phyloP scores from a whole-genome alignment of 495 filamentous ascomycete genomes.

The Penicillium steckii region DNA sequence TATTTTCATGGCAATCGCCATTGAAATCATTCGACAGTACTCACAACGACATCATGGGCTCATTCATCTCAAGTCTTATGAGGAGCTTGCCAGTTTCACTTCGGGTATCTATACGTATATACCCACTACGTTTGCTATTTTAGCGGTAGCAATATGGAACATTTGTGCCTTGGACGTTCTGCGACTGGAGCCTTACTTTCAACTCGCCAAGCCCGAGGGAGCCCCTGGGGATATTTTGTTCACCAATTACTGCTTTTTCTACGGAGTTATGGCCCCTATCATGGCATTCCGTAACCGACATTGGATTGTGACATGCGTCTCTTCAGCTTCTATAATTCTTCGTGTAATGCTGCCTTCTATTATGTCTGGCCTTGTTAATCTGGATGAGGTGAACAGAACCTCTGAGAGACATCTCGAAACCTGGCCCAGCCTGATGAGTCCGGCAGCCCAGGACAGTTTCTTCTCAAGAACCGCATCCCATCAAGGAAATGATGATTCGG shows the following conservation, averaged over 20 bases:
- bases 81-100: constrained; percentile 6
- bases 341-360: constrained; percentile 20
- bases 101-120: constrained; percentile 20
- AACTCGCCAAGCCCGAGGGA: constrained; percentile 19
- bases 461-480: constrained; percentile 1
- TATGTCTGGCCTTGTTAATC: constrained; percentile 15
- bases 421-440: constrained; percentile 22
- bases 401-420: constrained; percentile 11
- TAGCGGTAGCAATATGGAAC: constrained; percentile 19
- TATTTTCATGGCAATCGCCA: constrained; percentile 8
- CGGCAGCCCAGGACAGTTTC: constrained; percentile 18
- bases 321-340: constrained; percentile 15
- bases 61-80: constrained; percentile 7
- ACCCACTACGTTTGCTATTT: constrained; percentile 18
- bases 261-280: constrained; percentile 19
- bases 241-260: constrained; percentile 25
- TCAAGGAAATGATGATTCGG: background rate
- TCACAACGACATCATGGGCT: constrained; percentile 17
- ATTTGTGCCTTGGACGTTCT: constrained; percentile 22
- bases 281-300: constrained; percentile 20
- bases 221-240: constrained; percentile 21
- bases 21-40: constrained; percentile 19
- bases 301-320: constrained; percentile 22
- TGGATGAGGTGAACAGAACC: constrained; percentile 3
- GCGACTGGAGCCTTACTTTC: constrained; percentile 29